phyloP scores from a whole-genome alignment of 768 basidiomycete species.

The Naganishia vaughanmartiniae region DNA sequence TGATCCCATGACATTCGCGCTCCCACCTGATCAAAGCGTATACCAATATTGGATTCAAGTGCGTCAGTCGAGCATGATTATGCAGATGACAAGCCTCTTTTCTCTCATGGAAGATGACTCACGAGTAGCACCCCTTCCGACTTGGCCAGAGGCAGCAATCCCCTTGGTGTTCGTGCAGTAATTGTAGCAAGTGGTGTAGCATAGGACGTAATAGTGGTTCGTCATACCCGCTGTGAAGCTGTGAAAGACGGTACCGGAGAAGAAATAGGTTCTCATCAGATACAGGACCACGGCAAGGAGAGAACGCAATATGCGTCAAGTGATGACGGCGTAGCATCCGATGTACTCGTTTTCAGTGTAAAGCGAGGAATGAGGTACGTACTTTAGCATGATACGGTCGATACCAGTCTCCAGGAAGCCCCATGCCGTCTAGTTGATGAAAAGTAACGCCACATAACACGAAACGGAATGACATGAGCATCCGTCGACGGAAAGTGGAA shows the following conservation, averaged over 20 bases:
- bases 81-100: background rate
- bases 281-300: background rate
- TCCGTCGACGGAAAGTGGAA: background rate
- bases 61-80: background rate
- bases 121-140: background rate
- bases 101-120: conserved; percentile 6
- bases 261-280: background rate
- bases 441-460: background rate
- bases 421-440: conserved; percentile 42
- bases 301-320: background rate
- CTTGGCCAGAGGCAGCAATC: conserved; percentile 47
- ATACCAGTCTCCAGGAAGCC: conserved; percentile 57
- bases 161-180: conserved; percentile 80
- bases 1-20: conserved; percentile 93
- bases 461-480: background rate
- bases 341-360: background rate
- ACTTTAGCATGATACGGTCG: conserved; percentile 54
- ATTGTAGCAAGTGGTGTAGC: conserved; percentile 94
- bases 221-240: conserved; percentile 52
- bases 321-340: background rate
- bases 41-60: background rate
- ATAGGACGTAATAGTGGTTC: conserved; percentile 53
- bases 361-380: conserved; percentile 31
- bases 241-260: conserved; percentile 2
- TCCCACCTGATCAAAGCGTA: conserved; percentile 55